phyloP scores from a whole-genome alignment of 768 basidiomycete species.

The Paxillus rubicundulus region DNA sequence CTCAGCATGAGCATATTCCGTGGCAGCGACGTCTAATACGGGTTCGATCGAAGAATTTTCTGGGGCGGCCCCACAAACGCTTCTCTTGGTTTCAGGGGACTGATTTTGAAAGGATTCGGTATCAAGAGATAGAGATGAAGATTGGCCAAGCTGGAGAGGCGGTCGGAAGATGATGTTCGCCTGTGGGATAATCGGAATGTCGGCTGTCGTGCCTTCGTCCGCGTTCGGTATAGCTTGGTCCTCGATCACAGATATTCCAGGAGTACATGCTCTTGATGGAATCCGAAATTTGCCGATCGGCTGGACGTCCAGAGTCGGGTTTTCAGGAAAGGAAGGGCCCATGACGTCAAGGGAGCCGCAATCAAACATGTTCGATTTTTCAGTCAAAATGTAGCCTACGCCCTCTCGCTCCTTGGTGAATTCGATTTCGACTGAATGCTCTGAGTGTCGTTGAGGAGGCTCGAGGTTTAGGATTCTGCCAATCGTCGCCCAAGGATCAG shows the following conservation, averaged over 20 bases:
- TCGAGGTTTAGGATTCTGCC: conserved; percentile 23
- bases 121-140: neutral
- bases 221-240: neutral
- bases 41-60: neutral
- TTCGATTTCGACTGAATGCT: conserved; percentile 1
- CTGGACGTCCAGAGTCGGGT: neutral
- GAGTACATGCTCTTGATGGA: neutral
- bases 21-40: neutral
- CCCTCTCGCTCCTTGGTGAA: conserved; percentile 27
- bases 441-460: neutral
- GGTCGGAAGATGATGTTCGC: neutral
- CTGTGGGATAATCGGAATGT: neutral
- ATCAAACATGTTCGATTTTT: neutral
- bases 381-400: conserved; percentile 19
- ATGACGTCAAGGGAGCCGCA: neutral
- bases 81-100: neutral
- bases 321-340: neutral
- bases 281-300: neutral
- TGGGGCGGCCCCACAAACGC: neutral
- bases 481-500: conserved; percentile 33
- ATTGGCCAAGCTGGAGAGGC: neutral
- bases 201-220: neutral
- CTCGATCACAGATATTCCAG: neutral
- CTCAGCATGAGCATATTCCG: neutral
- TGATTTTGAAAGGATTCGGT: neutral